A percentile compares a stretch with the other conserved stretches of the same genome.
Evolutionary conservation across 164 flowering plant genomes (phyloP).

Genomic region (Vitis amurensis): DNA sequence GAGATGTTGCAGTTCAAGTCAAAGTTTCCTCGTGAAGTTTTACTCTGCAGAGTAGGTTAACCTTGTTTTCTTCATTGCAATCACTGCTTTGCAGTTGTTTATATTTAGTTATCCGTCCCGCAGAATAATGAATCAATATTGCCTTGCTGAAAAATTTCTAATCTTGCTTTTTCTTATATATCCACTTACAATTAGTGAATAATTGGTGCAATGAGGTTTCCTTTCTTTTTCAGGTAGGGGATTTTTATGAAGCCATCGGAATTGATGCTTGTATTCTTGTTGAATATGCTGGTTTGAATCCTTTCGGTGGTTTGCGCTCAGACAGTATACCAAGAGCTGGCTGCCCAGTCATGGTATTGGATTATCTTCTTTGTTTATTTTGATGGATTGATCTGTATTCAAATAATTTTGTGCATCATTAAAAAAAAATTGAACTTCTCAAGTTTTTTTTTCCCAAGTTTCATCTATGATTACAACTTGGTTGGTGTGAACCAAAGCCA

Average conservation of each 20-base stretch:
- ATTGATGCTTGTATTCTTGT: slow-evolving; percentile 97
- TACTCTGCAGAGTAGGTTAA: slow-evolving; percentile 86
- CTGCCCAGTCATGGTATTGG: slow-evolving; percentile 86
- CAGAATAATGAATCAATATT: neutral
- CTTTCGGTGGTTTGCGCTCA: slow-evolving; percentile 87
- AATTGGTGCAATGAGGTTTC: slow-evolving; percentile 3
- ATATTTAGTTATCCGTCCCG: no score
- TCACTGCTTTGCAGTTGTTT: no score
- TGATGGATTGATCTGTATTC: neutral
- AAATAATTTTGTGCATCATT: neutral
- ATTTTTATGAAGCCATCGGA: slow-evolving; percentile 96
- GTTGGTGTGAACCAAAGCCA: no score
- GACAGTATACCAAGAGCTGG: slow-evolving; percentile 97
- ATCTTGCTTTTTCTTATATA: slow-evolving; percentile 4
- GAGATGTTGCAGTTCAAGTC: slow-evolving; percentile 95
- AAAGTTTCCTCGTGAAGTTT: slow-evolving; percentile 91
- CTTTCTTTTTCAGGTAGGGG: slow-evolving; percentile 72
- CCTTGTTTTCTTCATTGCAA: neutral
- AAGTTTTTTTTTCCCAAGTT: neutral
- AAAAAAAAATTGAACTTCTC: neutral
- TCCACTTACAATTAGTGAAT: neutral
- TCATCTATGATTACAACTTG: no score
- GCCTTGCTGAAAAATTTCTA: neutral
- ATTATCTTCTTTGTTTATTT: neutral
- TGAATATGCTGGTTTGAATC: slow-evolving; percentile 97